Conservation (phyloP, 805 yeast genomes). For the Yamadazyma sp. region DNA sequence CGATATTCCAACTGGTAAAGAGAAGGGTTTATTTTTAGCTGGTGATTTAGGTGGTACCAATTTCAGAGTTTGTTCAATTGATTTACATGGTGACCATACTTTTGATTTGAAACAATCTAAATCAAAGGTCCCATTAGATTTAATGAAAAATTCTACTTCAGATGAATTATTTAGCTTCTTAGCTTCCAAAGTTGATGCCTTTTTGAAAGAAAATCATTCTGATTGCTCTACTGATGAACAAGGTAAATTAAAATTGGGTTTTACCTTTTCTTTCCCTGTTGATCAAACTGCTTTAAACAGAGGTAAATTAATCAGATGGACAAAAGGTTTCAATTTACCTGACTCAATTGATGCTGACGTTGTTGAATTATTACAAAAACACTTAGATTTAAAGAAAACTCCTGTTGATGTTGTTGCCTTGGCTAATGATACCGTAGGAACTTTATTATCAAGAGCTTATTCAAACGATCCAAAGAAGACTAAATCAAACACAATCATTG, state of each 20-base stretch:
- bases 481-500: conserved; percentile 75
- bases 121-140: conserved; percentile 71
- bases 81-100: conserved; percentile 74
- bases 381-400: conserved; percentile 55
- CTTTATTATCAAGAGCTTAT: conserved; percentile 84
- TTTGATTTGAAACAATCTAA: conserved; percentile 74
- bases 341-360: conserved; percentile 87
- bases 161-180: conserved; percentile 70
- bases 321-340: conserved; percentile 86
- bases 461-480: conserved; percentile 58
- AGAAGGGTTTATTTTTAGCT: conserved; percentile 78
- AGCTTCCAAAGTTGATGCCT: conserved; percentile 65
- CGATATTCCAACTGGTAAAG: conserved; percentile 79
- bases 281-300: conserved; percentile 75
- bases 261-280: conserved; percentile 93
- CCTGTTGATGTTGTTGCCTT: conserved; percentile 80
- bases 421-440: conserved; percentile 96
- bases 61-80: conserved; percentile 89
- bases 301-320: conserved; percentile 91
- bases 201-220: conserved; percentile 64
- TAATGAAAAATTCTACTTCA: conserved; percentile 62
- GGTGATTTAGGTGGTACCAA: conserved; percentile 97
- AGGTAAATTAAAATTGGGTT: conserved; percentile 67
- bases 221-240: conserved; percentile 26
- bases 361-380: conserved; percentile 66